phyloP scores from a whole-genome alignment of 192 early-diverging fungal species.

The Cladochytrium replicatum region DNA sequence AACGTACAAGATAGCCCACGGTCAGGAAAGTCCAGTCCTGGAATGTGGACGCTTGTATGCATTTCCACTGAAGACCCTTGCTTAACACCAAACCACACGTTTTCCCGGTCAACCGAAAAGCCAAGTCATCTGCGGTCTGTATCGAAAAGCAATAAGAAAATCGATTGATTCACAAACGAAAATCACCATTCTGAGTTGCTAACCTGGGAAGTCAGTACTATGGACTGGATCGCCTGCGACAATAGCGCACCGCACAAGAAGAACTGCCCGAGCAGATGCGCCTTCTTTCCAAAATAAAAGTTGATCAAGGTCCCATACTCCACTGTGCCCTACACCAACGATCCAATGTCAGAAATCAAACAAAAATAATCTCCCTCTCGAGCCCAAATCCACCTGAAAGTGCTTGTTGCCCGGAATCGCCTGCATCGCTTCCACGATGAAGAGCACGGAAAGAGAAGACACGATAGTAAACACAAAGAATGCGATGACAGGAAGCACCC shows the following conservation, averaged over 20 bases:
- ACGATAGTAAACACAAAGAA: conserved; percentile 28
- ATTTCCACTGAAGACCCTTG: no score
- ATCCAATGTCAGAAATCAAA: background rate
- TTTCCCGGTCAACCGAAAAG: no score
- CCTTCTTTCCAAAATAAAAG: conserved; percentile 20
- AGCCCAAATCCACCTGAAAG: conserved; percentile 28
- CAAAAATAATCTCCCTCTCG: no score
- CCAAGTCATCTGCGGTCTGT: no score
- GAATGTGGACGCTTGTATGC: no score
- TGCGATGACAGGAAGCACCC: no score
- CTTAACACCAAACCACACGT: no score
- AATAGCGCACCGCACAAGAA: conserved; percentile 40
- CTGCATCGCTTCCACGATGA: conserved; percentile 53
- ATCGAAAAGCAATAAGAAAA: no score
- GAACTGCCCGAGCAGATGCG: conserved; percentile 35
- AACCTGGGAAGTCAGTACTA: conserved; percentile 37
- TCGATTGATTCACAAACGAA: no score
- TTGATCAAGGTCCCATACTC: conserved; percentile 25
- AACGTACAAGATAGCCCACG: no score
- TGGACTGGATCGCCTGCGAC: conserved; percentile 31
- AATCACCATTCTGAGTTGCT: no score
- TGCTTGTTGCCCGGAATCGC: conserved; percentile 39
- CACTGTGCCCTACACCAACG: conserved; percentile 26
- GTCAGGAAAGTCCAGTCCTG: no score
- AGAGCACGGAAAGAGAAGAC: conserved; percentile 34